phyloP scores from a whole-genome alignment of 176 grass and related monocot species.

The Neostapfia colusana region DNA sequence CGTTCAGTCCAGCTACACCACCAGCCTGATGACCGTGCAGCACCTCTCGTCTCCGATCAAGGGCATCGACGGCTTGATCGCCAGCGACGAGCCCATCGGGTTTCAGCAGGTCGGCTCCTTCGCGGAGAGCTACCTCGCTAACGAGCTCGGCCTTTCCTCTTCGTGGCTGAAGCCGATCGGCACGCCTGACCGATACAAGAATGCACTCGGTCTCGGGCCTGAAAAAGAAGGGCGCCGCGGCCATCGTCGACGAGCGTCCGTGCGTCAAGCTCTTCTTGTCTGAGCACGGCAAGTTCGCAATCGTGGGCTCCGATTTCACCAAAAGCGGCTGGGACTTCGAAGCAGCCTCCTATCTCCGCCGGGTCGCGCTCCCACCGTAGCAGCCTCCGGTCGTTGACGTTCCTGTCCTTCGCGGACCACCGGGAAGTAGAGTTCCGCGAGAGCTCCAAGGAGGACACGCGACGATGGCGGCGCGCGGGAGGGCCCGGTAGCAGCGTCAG shows the following conservation, averaged over 20 bases:
- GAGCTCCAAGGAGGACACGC: neutral
- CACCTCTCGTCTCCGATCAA: slow-evolving; percentile 63
- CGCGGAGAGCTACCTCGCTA: slow-evolving; percentile 58
- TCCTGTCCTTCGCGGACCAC: slow-evolving; percentile 71
- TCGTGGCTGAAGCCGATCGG: slow-evolving; percentile 62
- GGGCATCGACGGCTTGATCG: slow-evolving; percentile 67
- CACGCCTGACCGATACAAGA: slow-evolving; percentile 41
- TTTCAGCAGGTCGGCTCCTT: slow-evolving; percentile 73
- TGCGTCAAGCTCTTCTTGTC: slow-evolving; percentile 67
- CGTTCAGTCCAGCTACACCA: slow-evolving; percentile 86
- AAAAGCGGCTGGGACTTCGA: slow-evolving; percentile 85
- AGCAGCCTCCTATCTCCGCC: too few relatives aligned
- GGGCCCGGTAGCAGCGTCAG: slow-evolving; percentile 10
- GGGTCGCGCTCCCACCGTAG: slow-evolving; percentile 29
- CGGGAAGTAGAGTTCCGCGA: slow-evolving; percentile 17
- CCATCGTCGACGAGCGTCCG: slow-evolving; percentile 63
- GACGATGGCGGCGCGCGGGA: slow-evolving; percentile 6
- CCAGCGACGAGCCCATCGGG: slow-evolving; percentile 67
- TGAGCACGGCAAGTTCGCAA: slow-evolving; percentile 39
- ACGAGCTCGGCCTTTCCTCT: slow-evolving; percentile 64
- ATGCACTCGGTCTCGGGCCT: slow-evolving; percentile 62
- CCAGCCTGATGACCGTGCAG: slow-evolving; percentile 85
- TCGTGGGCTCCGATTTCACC: slow-evolving; percentile 80
- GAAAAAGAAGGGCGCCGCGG: slow-evolving; percentile 63
- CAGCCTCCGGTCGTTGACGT: slow-evolving; percentile 51